Percentiles rank a stretch among this genome's conserved stretches.
Conservation (phyloP, 2,329 filamentous ascomycete species). For the Monosporascus sp. region DNA sequence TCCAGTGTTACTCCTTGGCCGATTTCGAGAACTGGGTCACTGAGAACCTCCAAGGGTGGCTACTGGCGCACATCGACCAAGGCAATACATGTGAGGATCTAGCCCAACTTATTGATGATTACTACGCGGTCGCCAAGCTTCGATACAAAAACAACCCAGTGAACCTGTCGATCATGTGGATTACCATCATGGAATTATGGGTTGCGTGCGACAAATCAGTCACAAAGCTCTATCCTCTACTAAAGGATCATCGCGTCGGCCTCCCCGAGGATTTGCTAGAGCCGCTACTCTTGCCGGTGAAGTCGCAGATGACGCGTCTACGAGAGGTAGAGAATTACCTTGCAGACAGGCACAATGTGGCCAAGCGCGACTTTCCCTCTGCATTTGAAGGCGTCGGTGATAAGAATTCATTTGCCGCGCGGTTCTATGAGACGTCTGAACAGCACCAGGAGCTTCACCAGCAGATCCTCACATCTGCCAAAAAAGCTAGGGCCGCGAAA, state of each 20-base stretch:
- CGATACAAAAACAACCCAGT: slow-evolving; percentile 39
- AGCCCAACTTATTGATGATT: slow-evolving; percentile 22
- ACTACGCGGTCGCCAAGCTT: slow-evolving; percentile 22
- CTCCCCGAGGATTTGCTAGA: not conserved
- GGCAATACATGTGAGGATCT: not conserved
- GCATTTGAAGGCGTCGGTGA: not conserved
- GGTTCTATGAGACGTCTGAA: not conserved
- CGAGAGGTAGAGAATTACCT: not conserved
- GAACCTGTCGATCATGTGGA: slow-evolving; percentile 47
- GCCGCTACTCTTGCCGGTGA: not conserved
- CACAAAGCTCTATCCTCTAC: not conserved
- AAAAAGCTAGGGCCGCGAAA: not conserved
- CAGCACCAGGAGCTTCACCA: not conserved
- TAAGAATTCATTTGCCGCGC: slow-evolving; percentile 1
- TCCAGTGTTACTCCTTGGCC: not conserved
- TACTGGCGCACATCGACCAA: not conserved
- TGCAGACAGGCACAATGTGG: not conserved
- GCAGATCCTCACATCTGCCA: not conserved
- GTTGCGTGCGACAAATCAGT: slow-evolving; percentile 45
- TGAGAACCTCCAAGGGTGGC: not conserved
- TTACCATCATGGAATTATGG: slow-evolving; percentile 56
- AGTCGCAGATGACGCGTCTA: not conserved
- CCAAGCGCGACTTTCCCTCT: not conserved
- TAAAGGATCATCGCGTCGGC: not conserved
- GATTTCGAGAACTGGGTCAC: slow-evolving; percentile 1